These are phyloP conservation scores for Vigna mungo DNA, from an alignment of 306 rosid species.

Conservation along the genomic window DNA sequence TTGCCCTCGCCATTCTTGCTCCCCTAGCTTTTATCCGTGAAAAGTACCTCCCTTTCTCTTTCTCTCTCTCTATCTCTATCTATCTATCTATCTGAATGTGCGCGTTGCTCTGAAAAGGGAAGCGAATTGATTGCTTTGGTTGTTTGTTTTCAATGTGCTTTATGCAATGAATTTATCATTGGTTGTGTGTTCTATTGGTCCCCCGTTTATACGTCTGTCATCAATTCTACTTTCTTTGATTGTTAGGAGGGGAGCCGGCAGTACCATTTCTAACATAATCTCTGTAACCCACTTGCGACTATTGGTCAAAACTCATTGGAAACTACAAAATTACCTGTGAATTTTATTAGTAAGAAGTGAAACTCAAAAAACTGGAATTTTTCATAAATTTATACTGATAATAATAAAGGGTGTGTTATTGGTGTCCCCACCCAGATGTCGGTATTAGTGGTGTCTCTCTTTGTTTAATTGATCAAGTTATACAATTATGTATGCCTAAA, in stretches of 20 bases:
- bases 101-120: not conserved
- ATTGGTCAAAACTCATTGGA: not conserved
- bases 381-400: not conserved
- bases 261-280: not conserved
- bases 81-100: not conserved
- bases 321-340: not conserved
- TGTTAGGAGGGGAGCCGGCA: not conserved
- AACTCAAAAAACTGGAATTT: not conserved
- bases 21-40: conserved; percentile 84
- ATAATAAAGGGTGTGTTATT: not conserved
- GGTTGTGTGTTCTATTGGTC: not conserved
- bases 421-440: not conserved
- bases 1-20: conserved; percentile 82
- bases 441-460: not conserved
- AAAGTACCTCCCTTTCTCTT: conserved; percentile 49
- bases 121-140: not conserved
- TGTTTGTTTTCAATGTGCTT: not conserved
- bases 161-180: not conserved
- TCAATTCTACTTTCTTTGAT: not conserved
- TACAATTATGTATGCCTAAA: not conserved
- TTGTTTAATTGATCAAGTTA: conserved; percentile 17
- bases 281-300: not conserved
- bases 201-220: not conserved
- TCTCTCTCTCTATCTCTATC: not conserved
- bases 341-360: not conserved